A percentile compares a stretch with the other conserved stretches of the same genome.
These are phyloP conservation scores for Monascus ruber DNA, from an alignment of 2,329 filamentous ascomycete species.

Conservation along the genomic window DNA sequence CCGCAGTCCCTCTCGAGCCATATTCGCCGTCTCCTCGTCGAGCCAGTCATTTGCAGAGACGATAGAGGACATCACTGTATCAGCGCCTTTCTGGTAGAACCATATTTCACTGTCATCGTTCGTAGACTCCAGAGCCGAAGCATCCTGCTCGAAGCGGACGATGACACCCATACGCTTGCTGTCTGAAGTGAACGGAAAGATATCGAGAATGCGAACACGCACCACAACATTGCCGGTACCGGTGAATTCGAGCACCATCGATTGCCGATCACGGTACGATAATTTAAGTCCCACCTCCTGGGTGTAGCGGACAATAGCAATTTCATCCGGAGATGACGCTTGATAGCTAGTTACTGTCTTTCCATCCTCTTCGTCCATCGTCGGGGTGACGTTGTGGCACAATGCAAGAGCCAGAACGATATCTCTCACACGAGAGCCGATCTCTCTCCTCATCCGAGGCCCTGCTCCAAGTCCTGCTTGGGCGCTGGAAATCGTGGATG, in stretches of 20 bases:
- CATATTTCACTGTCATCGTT: slow-evolving; percentile 68
- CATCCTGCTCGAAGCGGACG: slow-evolving; percentile 64
- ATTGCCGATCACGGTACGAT: slow-evolving; percentile 72
- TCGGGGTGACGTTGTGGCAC: slow-evolving; percentile 95
- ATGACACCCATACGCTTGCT: slow-evolving; percentile 98
- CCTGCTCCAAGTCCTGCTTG: slow-evolving; percentile 47
- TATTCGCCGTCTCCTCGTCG: slow-evolving; percentile 97
- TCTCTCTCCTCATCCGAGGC: slow-evolving; percentile 81
- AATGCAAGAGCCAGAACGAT: slow-evolving; percentile 83
- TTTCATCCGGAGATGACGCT: slow-evolving; percentile 94
- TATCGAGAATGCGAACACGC: slow-evolving; percentile 75
- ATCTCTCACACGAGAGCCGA: slow-evolving; percentile 84
- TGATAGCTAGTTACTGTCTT: slow-evolving; percentile 74
- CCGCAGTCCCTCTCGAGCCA: slow-evolving; percentile 90
- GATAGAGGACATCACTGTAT: slow-evolving; percentile 95
- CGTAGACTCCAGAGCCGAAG: slow-evolving; percentile 37
- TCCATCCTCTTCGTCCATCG: slow-evolving; percentile 71
- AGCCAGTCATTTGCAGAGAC: slow-evolving; percentile 97
- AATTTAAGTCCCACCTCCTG: slow-evolving; percentile 82
- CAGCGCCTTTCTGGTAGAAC: slow-evolving; percentile 98
- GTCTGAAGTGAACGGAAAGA: slow-evolving; percentile 96
- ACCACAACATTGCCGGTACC: slow-evolving; percentile 65
- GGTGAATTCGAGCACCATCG: slow-evolving; percentile 69
- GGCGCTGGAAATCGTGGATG: slow-evolving; percentile 58
- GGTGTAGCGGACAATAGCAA: slow-evolving; percentile 93